Evolutionary conservation across 2,329 filamentous ascomycete species (phyloP), one percentile per base, ranked within the genome.

Genomic region (Hypoxylon sp.): DNA sequence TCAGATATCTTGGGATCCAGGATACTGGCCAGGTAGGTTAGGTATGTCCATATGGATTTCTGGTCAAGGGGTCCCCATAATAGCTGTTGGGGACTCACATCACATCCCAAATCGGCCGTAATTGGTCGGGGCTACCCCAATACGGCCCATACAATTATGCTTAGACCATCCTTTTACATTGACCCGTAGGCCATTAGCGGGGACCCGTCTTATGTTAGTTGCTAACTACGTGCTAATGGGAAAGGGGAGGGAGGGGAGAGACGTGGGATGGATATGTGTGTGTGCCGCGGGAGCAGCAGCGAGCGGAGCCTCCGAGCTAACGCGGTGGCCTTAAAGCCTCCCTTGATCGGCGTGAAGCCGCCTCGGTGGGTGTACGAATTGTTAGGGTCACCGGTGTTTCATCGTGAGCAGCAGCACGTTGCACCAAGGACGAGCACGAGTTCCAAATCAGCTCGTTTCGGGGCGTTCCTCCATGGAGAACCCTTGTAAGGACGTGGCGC

Each of bases 331-430:
- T 53, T 42, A 48, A 56, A 57, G 59, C 35, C 60, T 70, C 68
- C 68, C 65, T 70, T 70, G 65, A 70, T 68, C 65, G 57, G 64
- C 61, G 53, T 37, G 35, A 47, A 44, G 31, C 58, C 46, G 56
- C 26, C 51, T 68, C 65, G 61, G 58, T 59, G 44, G 55, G 26
- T 53, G 60, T 39, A 47, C 51, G 53, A 61, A 47, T 60, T 57
- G 61, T 65, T 67, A 67, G 54, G 47, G 51, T 65, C 54, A 57
- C 53, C 65, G 54, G 59, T 62, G 65, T 70, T 65, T 65, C 65
- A 65, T 68, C 39, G 17, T 19, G 54, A 65, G 39, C 39, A 58
- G 22, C 42, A 26, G 48, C 29, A 58, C 19, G 29, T 48, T 59
- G 64, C 51, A 68, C 68, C 50, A 46, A 37, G 37, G 52, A 42